Evolutionary conservation across 495 filamentous ascomycete genomes (phyloP).

Genomic region (Chlorociboria aeruginascens): DNA sequence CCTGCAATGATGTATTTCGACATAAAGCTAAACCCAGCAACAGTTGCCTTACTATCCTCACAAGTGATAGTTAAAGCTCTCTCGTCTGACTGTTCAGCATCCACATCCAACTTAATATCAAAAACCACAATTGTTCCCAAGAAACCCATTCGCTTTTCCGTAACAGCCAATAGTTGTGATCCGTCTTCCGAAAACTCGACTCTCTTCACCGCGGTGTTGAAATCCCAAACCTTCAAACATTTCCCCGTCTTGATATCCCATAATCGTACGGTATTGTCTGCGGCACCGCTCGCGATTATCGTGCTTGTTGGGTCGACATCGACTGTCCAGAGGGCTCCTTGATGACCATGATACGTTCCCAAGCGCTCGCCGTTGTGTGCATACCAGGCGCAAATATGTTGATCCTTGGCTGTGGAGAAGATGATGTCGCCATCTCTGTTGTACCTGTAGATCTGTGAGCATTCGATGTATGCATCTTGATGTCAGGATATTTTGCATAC

Average conservation of each 20-base stretch:
- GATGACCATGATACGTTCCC: conserved; percentile 92
- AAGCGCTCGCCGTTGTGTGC: conserved; percentile 89
- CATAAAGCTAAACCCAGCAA: conserved; percentile 90
- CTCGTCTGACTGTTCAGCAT: conserved; percentile 75
- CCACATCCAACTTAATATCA: conserved; percentile 67
- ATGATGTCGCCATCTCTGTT: conserved; percentile 94
- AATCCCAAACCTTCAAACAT: conserved; percentile 92
- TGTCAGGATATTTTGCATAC: conserved; percentile 30
- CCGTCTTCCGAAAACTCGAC: conserved; percentile 95
- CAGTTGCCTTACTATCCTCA: conserved; percentile 89
- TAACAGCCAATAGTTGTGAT: conserved; percentile 76
- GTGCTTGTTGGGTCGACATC: conserved; percentile 92
- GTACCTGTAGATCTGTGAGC: conserved; percentile 41
- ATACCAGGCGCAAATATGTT: conserved; percentile 91
- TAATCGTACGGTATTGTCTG: conserved; percentile 94
- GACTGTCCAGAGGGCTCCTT: conserved; percentile 96
- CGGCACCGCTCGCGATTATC: conserved; percentile 86
- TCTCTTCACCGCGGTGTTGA: conserved; percentile 88
- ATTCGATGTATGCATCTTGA: neutral
- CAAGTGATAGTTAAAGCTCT: conserved; percentile 74
- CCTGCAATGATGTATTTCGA: conserved; percentile 92
- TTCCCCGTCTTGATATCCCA: conserved; percentile 95
- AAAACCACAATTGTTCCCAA: conserved; percentile 86
- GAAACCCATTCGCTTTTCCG: conserved; percentile 94
- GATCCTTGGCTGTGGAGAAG: conserved; percentile 96